These are phyloP conservation scores for Pseudogymnoascus sp. DNA, from an alignment of 2,329 filamentous ascomycete genomes.

Conservation along the genomic window DNA sequence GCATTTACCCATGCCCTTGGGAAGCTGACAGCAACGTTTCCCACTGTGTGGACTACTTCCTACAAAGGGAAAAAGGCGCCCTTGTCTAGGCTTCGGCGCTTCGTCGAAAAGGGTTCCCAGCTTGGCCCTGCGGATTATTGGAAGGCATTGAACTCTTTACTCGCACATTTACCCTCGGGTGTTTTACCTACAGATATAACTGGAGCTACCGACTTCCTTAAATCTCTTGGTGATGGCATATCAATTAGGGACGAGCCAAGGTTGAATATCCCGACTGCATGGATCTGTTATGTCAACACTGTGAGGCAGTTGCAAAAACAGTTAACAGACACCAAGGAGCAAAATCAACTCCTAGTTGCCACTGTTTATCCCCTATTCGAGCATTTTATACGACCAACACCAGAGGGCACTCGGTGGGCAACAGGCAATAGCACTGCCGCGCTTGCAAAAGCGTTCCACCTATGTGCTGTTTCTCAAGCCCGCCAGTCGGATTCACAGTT, in stretches of 20 bases:
- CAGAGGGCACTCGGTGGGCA: constrained; percentile 19
- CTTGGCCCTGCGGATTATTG: constrained; percentile 65
- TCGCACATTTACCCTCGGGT: constrained; percentile 46
- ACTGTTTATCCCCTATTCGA: constrained; percentile 46
- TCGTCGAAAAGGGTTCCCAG: constrained; percentile 78
- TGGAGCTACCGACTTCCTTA: constrained; percentile 52
- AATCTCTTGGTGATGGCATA: constrained; percentile 62
- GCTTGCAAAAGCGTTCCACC: constrained; percentile 37
- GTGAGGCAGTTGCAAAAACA: constrained; percentile 44
- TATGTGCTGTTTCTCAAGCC: constrained; percentile 37
- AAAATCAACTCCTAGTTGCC: constrained; percentile 37
- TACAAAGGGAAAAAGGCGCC: constrained; percentile 45
- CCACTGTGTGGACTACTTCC: constrained; percentile 64
- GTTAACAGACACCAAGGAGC: constrained; percentile 38
- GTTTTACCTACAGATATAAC: constrained; percentile 46
- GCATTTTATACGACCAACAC: constrained; percentile 38
- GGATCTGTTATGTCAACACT: constrained; percentile 64
- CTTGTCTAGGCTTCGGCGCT: constrained; percentile 52
- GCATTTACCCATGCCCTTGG: constrained; percentile 62
- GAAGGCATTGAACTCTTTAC: constrained; percentile 54
- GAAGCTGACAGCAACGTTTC: constrained; percentile 53
- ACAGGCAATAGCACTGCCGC: constrained; percentile 15
- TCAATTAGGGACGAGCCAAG: constrained; percentile 65
- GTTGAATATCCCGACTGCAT: constrained; percentile 58
- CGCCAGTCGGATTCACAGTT: constrained; percentile 38